Evolutionary conservation across 2,329 filamentous ascomycete genomes (phyloP), one percentile per base, ranked within the genome.

Genomic region (Beauveria sp.): DNA sequence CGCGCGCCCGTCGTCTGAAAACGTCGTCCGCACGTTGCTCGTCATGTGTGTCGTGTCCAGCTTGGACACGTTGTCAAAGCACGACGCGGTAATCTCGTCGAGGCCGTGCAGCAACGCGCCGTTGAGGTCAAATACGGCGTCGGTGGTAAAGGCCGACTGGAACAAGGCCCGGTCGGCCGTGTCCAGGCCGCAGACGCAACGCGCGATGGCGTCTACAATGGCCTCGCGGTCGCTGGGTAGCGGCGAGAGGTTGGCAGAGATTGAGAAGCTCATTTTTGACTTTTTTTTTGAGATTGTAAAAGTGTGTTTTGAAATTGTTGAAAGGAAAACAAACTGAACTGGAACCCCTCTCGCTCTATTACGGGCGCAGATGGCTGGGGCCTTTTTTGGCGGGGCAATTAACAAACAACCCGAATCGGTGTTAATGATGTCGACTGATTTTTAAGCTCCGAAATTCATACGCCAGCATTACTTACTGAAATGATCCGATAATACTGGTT

Each of bases 41-140:
- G 54, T 46, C 43, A 57, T 46, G 47, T 61, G 60, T 45, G 60
- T 57, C 52, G 60, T 61, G 51, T 56, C 60, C 4, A 61, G 52
- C 46, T 14, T 18, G 12, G 43, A 50, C 16, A 57, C 54, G 24
- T 34, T 46, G 47, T 56, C 52, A 18, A 50, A 57, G 45, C 46
- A 38, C 26, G 24, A 18, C 14, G 52, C 2, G n/a, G 24, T 45
- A 9, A 61, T 45, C 14, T 43, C 60, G 28, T 56, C 52, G 22
- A 61, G 24, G 18, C 60, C 60, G 9, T 20, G 38, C 40, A 57
- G 38, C 38, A n/a, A n/a, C 24, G 30, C n/a, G 24, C 51, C 45
- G 38, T 56, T 56, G 22, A 61, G 52, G 9, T 61, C 60, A 10
- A 57, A 50, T 3, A 45, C 46, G 28, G 54, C 46, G 45, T 61